Percentiles rank a stretch among this genome's conserved stretches.
Conservation (phyloP, 352 stramenopile species). For the Globisporangium viniferum region DNA sequence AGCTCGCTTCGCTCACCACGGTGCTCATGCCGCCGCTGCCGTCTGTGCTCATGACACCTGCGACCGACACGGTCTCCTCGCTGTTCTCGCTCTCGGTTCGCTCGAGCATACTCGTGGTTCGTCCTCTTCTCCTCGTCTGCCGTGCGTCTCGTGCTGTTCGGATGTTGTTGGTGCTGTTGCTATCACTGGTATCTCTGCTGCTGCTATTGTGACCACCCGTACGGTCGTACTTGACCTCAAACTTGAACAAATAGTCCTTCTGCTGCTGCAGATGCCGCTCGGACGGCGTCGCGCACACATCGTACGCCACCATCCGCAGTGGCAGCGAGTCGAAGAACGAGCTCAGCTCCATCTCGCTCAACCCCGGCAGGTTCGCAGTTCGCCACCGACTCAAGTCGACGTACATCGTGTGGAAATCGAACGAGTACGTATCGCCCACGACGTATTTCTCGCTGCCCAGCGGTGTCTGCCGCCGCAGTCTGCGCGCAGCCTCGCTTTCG, state of each 20-base stretch:
- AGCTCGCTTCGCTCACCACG: conserved; percentile 48
- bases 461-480: conserved; percentile 39
- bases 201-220: conserved; percentile 1
- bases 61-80: conserved; percentile 8
- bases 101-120: conserved; percentile 5
- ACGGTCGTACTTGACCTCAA: conserved; percentile 62
- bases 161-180: neutral
- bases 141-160: neutral
- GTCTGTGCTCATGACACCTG: conserved; percentile 32
- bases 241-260: conserved; percentile 83
- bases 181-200: conserved; percentile 8
- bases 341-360: conserved; percentile 71
- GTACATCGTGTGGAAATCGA: conserved; percentile 90
- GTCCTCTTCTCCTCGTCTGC: conserved; percentile 9
- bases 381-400: conserved; percentile 79
- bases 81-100: conserved; percentile 15
- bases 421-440: conserved; percentile 79
- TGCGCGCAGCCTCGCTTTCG: conserved; percentile 47
- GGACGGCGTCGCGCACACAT: conserved; percentile 20
- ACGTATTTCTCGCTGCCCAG: conserved; percentile 46
- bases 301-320: conserved; percentile 72
- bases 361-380: conserved; percentile 70
- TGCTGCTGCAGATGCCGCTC: conserved; percentile 46
- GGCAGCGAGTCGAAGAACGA: conserved; percentile 80
- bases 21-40: conserved; percentile 33